Conservation (phyloP, 1,284 basidiomycete species). For the Sporisorium scitamineum region DNA sequence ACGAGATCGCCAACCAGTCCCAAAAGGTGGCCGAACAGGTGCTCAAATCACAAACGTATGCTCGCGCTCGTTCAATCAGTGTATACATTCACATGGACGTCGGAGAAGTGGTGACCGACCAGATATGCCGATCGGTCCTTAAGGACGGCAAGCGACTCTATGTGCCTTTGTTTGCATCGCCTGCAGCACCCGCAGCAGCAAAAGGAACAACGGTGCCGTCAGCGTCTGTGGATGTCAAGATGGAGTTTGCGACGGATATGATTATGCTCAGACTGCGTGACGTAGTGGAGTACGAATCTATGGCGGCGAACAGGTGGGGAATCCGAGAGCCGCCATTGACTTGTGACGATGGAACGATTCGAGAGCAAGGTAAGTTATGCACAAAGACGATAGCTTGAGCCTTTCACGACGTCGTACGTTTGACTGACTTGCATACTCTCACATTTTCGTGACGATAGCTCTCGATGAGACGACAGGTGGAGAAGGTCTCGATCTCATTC, state of each 20-base stretch:
- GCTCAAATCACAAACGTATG: constrained; percentile 63
- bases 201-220: constrained; percentile 29
- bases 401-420: too few relatives aligned
- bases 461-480: constrained; percentile 59
- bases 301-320: constrained; percentile 69
- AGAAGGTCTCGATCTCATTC: constrained; percentile 69
- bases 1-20: constrained; percentile 31
- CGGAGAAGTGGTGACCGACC: constrained; percentile 69
- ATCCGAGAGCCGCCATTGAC: constrained; percentile 68
- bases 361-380: constrained; percentile 53
- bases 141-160: constrained; percentile 67
- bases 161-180: constrained; percentile 68
- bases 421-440: neutral
- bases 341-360: constrained; percentile 52
- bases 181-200: constrained; percentile 40
- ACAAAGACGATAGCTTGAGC: too few relatives aligned
- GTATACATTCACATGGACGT: constrained; percentile 69
- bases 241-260: constrained; percentile 67
- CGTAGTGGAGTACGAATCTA: constrained; percentile 60
- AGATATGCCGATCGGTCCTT: constrained; percentile 66
- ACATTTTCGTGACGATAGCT: constrained; percentile 38
- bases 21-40: constrained; percentile 57
- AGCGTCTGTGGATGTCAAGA: constrained; percentile 23
- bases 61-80: constrained; percentile 59
- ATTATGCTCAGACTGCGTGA: constrained; percentile 68